phyloP scores from a whole-genome alignment of 805 yeast species.

The Scheffersomyces lignosus region DNA sequence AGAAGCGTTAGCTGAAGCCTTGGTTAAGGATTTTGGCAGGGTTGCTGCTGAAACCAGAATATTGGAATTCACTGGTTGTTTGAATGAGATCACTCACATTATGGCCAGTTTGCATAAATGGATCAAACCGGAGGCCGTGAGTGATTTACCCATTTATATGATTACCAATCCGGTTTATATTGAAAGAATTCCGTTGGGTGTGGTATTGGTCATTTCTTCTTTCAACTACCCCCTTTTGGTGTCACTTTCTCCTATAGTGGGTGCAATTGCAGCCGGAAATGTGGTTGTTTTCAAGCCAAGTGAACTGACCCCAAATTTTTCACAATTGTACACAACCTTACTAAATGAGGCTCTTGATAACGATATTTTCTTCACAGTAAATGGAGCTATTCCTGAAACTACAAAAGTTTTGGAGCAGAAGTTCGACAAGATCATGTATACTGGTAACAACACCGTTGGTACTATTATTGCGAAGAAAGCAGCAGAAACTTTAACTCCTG shows the following conservation, averaged over 20 bases:
- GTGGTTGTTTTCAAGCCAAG: conserved; percentile 74
- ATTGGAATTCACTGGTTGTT: conserved; percentile 53
- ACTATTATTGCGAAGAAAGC: conserved; percentile 76
- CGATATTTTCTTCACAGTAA: conserved; percentile 59
- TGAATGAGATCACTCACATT: conserved; percentile 58
- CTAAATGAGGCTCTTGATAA: conserved; percentile 54
- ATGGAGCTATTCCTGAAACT: conserved; percentile 71
- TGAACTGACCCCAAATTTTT: conserved; percentile 66
- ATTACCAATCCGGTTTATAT: conserved; percentile 29
- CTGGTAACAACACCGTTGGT: conserved; percentile 81
- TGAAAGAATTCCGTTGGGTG: conserved; percentile 53
- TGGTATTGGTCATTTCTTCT: conserved; percentile 71
- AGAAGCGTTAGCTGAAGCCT: conserved; percentile 55
- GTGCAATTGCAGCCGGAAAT: conserved; percentile 87
- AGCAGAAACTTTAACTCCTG: conserved; percentile 81
- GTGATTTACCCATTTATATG: conserved; percentile 36
- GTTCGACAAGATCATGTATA: conserved; percentile 81
- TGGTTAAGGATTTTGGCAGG: conserved; percentile 67
- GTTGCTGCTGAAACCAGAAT: conserved; percentile 59
- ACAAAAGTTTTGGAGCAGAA: conserved; percentile 57
- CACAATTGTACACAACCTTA: conserved; percentile 55
- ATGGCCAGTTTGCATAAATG: conserved; percentile 62
- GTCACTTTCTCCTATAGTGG: conserved; percentile 63
- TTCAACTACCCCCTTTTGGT: conserved; percentile 78
- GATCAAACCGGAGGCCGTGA: conserved; percentile 51